Percentiles rank a stretch among this genome's conserved stretches.
phyloP scores from a whole-genome alignment of 768 basidiomycete genomes.

The Mycena maculata region DNA sequence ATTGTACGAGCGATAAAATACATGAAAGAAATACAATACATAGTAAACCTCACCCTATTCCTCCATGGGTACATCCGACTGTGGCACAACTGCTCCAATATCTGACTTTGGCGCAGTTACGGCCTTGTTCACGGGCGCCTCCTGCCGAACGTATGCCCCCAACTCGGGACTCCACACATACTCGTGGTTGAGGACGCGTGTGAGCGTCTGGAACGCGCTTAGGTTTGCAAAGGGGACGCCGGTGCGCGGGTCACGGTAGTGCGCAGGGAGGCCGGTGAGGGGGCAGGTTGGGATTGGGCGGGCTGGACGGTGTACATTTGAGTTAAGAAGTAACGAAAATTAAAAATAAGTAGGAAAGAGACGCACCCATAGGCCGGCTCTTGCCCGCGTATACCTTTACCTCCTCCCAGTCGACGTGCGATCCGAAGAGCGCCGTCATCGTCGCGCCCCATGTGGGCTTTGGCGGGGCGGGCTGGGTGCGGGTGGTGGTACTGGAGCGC shows the following conservation, averaged over 20 bases:
- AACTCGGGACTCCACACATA: slow-evolving; percentile 72
- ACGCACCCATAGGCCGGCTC: slow-evolving; percentile 71
- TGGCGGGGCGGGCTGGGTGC: slow-evolving; percentile 56
- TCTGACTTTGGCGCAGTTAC: not conserved
- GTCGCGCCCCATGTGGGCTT: slow-evolving; percentile 78
- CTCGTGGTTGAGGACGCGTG: slow-evolving; percentile 70
- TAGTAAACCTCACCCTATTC: too few species aligned
- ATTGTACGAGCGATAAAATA: too few species aligned
- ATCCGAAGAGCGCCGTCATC: slow-evolving; percentile 87
- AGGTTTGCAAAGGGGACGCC: slow-evolving; percentile 83
- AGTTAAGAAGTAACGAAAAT: not conserved
- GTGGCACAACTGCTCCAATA: too few species aligned
- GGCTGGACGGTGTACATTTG: slow-evolving; percentile 56
- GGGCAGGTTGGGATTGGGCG: slow-evolving; percentile 76
- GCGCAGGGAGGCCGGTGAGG: slow-evolving; percentile 82
- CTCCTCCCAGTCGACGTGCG: slow-evolving; percentile 85
- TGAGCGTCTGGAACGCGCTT: slow-evolving; percentile 73
- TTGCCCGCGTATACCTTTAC: slow-evolving; percentile 73
- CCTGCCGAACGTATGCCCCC: slow-evolving; percentile 56
- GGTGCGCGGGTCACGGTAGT: slow-evolving; percentile 83
- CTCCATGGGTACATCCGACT: too few species aligned
- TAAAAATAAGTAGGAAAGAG: slow-evolving; percentile 13
- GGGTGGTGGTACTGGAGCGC: too few species aligned
- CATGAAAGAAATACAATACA: too few species aligned
- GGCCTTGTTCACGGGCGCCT: slow-evolving; percentile 21